Base-by-base conservation (phyloP, 1,284 basidiomycete species). In the Sparassis latifolia region DNA sequence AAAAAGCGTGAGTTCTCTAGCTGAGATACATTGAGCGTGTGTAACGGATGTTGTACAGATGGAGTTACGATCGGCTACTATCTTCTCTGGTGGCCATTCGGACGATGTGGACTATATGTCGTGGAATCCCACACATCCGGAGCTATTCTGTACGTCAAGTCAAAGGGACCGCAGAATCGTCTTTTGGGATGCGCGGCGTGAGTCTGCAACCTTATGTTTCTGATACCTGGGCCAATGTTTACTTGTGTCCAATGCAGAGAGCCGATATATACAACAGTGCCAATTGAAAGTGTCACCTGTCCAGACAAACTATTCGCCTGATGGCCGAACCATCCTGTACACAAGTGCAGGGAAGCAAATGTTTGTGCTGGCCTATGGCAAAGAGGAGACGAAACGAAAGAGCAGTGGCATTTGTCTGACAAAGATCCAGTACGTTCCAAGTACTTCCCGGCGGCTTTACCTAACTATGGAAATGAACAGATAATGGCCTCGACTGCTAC, bases 171-270 rank as follows among this genome's bases (percentile, higher is more conserved):
- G 79, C 54, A 72, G 79, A 33, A 76, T 89, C 31, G 82, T 86
- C 3, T 89, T 89, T 58, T 89, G 86, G 86, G 87, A 90, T 65
- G 84, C 84, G n/a, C 72, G 87, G 65, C 85, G 87, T 89, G 67
- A 58, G 83, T 70, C 4, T 43, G 43, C 45, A 33, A 3, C 29
- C 38, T 32, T 37, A 31, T n/a, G 32, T 39, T 3, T 5, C 2
- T 9, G 27, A 12, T 35, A 10, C 10, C 43, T 12, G 28, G 47
- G 48, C n/a, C 38, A 45, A 35, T 49, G 33, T 44, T 42, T 42
- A 54, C 27, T 46, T 44, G 44, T 42, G 6, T 20, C 35, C 42
- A 48, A 32, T 50, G 42, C 61, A 89, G 86, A 88, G 75, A 85
- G 78, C 61, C 77, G 84, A 50, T 71, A 77, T 51, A 73, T 73